Evolutionary conservation across 192 early-diverging fungal genomes (phyloP), one percentile per base, ranked within the genome.

Genomic region (Lobosporangium transversale): DNA sequence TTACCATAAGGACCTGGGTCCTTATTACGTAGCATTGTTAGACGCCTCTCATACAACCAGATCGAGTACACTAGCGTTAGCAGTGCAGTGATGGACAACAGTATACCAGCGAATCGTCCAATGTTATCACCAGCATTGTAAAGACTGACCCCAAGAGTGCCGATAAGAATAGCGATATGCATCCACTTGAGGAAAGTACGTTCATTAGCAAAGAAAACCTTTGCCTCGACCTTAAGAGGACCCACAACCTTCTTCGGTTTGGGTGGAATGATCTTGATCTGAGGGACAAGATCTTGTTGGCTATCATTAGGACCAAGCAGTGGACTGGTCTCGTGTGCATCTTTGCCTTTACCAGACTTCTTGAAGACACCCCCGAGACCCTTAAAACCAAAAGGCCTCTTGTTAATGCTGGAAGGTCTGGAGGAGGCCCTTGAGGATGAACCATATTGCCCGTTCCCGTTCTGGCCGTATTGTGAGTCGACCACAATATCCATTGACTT

Each of bases 131-230:
- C 90, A 61, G 91, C 90, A 83, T 93, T 94, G 70, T 92, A 87
- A 6, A 94, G 81, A 11, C 85, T 88, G 27, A 94, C 80, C 5
- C 91, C 85, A 27, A 93, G 84, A 31, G 85, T 85, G 26, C 88
- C 88, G 6, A 94, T 64, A 15, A 92, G 79, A 1, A 92, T 87
- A 53, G 85, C 88, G 85, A 89, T 91, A 42, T 90, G 88, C 83
- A 93, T 84, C 94, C 94, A 95, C 21, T 86, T 82, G 42, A 95
- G 83, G 73, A 93, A 95, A 0, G 93, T 94, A 42, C 94, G 83
- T 78, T 95, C 94, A 61, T 95, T 95, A 43, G 93, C 93, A 80
- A 95, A 92, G 55, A 89, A 94, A 8, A 93, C 89, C 81, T 95
- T 95, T 15, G 94, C 91, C 60, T 95, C 94, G 14, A 94, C 88